Conservation (phyloP, 2,329 filamentous ascomycete species). For the Ampelomyces quisqualis region DNA sequence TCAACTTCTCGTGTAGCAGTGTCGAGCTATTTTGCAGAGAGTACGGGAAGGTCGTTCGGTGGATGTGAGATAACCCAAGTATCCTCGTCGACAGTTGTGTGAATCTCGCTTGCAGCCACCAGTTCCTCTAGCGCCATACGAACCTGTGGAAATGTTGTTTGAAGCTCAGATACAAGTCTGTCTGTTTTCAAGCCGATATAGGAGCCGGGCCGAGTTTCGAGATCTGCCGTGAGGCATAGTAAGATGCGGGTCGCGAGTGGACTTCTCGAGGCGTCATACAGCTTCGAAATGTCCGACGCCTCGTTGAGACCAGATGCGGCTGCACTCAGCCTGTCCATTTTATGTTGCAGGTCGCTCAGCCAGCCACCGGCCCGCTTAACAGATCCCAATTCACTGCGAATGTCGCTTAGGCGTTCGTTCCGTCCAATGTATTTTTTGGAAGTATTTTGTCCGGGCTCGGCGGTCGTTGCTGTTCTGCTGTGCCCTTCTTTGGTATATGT, state of each 20-base stretch:
- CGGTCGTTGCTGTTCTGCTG: not conserved
- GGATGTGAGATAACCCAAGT: constrained; percentile 22
- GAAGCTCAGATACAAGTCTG: constrained; percentile 11
- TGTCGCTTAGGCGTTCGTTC: constrained; percentile 4
- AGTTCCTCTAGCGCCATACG: constrained; percentile 4
- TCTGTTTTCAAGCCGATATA: constrained; percentile 17
- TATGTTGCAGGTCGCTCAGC: constrained; percentile 8
- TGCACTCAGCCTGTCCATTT: constrained; percentile 12
- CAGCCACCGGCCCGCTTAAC: constrained; percentile 1
- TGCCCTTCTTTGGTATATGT: not conserved
- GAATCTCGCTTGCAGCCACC: constrained; percentile 6
- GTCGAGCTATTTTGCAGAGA: not conserved
- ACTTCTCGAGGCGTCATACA: not conserved
- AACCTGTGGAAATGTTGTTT: not conserved
- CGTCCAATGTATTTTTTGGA: not conserved
- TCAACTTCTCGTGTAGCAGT: not conserved
- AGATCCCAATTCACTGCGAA: constrained; percentile 1
- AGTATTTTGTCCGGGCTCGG: not conserved
- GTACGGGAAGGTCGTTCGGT: constrained; percentile 10
- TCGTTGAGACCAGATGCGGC: constrained; percentile 4
- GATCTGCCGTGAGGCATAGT: constrained; percentile 11
- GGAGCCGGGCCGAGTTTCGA: constrained; percentile 16
- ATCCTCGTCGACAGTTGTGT: constrained; percentile 15
- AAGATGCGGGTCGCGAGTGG: constrained; percentile 13
- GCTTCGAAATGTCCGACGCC: not conserved